Evolutionary conservation across 2,329 filamentous ascomycete species (phyloP), one percentile per base, ranked within the genome.

Genomic region (Ascosphaera apis): DNA sequence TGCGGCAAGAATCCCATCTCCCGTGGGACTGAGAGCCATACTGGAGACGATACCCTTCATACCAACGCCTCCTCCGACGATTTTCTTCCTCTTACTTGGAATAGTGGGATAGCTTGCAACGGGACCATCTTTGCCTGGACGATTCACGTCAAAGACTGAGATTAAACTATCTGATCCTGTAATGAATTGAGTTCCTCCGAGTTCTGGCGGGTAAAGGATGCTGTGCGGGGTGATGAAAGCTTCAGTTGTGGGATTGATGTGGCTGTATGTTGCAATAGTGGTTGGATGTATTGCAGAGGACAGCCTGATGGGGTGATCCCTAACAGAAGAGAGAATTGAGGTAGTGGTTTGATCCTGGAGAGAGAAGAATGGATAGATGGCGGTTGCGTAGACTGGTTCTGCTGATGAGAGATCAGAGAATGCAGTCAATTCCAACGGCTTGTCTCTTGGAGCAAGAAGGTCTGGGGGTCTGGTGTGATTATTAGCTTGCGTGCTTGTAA

Each of bases 11-110:
- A 71, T 47, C 1, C 61, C 58, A 18, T 62, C 57, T 9, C 45
- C 49, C 3, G 45, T 44, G 3, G 52, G 47, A 32, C 58, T 60
- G 31, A 67, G 48, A 2, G 54, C 52, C 41, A 76, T 47, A 0
- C 66, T 57, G 5, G 62, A 65, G 6, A 75, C 56, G 16, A 63
- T 58, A 2, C 69, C 69, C 47, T 65, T 66, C 56, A 69, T 66
- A 18, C 60, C 60, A 15, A 61, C 47, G 2, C 58, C 58, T 6
- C 58, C 59, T 16, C 57, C 61, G 13, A 60, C 54, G 12, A 54
- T 52, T 40, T 57, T 58, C 44, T 55, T 61, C 31, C 58, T 55
- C 40, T 56, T 59, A 39, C 56, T 61, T 6, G 63, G 62, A 16
- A 65, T 63, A 13, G 66, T 66, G 2, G 53, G 53, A 42, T 59